Conservation (phyloP, 2,329 filamentous ascomycete species). For the Alternaria gansuensis region DNA sequence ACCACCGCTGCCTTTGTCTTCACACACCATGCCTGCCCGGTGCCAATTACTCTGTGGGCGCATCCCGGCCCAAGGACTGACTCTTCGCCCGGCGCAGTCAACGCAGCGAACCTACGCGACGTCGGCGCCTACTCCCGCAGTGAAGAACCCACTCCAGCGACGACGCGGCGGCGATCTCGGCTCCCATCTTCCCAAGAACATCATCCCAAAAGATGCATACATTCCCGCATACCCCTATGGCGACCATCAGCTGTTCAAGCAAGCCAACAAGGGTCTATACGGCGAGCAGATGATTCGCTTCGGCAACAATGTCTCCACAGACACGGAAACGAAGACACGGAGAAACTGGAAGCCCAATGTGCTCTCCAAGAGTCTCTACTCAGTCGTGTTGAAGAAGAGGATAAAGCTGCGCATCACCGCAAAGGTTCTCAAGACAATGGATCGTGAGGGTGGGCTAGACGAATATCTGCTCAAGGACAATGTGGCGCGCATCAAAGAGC, state of each 20-base stretch:
- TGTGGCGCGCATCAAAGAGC: slow-evolving; percentile 78
- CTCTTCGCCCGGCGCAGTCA: slow-evolving; percentile 25
- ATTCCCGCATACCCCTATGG: slow-evolving; percentile 74
- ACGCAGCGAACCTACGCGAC: slow-evolving; percentile 43
- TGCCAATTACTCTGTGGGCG: slow-evolving; percentile 44
- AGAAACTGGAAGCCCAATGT: slow-evolving; percentile 81
- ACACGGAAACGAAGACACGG: slow-evolving; percentile 74
- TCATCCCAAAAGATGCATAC: slow-evolving; percentile 41
- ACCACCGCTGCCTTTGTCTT: slow-evolving; percentile 22
- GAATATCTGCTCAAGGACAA: slow-evolving; percentile 88
- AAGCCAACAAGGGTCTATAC: slow-evolving; percentile 79
- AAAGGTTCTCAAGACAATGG: slow-evolving; percentile 71
- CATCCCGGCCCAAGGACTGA: slow-evolving; percentile 21
- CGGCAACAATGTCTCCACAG: slow-evolving; percentile 77
- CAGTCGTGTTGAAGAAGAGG: slow-evolving; percentile 66
- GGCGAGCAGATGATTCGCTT: slow-evolving; percentile 75
- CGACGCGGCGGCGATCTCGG: slow-evolving; percentile 48
- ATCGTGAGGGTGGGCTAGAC: slow-evolving; percentile 88
- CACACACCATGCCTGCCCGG: slow-evolving; percentile 40
- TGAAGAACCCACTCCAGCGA: slow-evolving; percentile 41
- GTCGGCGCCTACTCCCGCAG: slow-evolving; percentile 23
- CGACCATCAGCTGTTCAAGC: slow-evolving; percentile 75
- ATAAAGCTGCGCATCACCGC: slow-evolving; percentile 75
- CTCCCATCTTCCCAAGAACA: slow-evolving; percentile 48
- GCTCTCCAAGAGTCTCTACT: slow-evolving; percentile 71